phyloP scores from a whole-genome alignment of 495 filamentous ascomycete species.

The Pyrenopolyporus hunteri region DNA sequence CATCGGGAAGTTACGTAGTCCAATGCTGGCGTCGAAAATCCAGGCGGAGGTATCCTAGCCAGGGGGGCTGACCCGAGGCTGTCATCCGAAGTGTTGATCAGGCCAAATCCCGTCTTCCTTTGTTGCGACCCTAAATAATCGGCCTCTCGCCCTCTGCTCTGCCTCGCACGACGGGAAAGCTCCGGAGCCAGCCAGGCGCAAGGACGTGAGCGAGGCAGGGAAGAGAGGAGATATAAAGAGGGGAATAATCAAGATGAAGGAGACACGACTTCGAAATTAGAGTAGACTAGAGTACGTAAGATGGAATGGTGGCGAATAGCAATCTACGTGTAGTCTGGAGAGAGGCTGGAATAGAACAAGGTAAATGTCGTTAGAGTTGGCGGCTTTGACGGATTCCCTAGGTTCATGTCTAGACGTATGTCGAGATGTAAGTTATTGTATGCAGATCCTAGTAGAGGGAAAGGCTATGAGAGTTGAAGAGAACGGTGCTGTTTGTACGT shows the following conservation, averaged over 20 bases:
- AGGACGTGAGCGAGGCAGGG: conserved; percentile 35
- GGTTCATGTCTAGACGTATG: background rate
- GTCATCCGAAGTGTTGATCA: conserved; percentile 18
- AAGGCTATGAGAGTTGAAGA: conserved; percentile 27
- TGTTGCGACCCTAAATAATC: background rate
- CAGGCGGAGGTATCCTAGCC: conserved; percentile 15
- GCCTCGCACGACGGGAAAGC: conserved; percentile 33
- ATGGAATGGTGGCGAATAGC: too few relatives aligned
- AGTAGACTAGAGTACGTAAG: background rate
- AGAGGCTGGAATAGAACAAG: background rate
- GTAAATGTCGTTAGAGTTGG: conserved; percentile 6
- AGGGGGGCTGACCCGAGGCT: conserved; percentile 12
- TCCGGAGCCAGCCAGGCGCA: conserved; percentile 33
- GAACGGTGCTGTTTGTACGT: conserved; percentile 25
- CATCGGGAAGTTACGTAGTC: conserved; percentile 24
- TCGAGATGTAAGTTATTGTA: conserved; percentile 4
- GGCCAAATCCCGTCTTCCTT: conserved; percentile 11
- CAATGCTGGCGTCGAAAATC: conserved; percentile 4
- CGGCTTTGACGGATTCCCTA: background rate
- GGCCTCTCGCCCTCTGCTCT: conserved; percentile 22
- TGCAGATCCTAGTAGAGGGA: conserved; percentile 1
- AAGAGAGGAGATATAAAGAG: conserved; percentile 11
- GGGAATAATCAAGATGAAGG: background rate
- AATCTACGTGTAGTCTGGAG: background rate
- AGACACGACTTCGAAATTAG: conserved; percentile 8